Evolutionary conservation across 768 basidiomycete genomes (phyloP).

Genomic region (Zangia roseola): DNA sequence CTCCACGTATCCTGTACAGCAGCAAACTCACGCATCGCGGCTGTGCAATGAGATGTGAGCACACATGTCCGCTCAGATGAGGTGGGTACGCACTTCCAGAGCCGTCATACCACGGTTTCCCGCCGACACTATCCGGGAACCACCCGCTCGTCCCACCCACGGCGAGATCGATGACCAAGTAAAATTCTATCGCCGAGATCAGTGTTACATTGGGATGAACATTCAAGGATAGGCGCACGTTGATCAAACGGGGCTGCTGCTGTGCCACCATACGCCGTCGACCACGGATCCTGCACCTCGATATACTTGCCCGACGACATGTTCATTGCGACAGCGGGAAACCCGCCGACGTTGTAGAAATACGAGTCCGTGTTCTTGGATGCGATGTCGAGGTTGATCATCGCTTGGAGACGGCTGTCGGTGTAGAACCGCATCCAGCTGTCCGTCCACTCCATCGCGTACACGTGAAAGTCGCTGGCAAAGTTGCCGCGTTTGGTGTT

Average conservation of each 20-base stretch:
- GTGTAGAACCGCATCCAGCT: slow-evolving; percentile 54
- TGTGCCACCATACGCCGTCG: slow-evolving; percentile 37
- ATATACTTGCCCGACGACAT: slow-evolving; percentile 36
- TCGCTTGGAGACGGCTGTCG: slow-evolving; percentile 49
- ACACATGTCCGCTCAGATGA: slow-evolving; percentile 6
- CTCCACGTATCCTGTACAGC: slow-evolving; percentile 62
- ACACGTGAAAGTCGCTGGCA: slow-evolving; percentile 51
- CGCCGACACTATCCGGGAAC: slow-evolving; percentile 50
- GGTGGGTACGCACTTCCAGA: slow-evolving; percentile 42
- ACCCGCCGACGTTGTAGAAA: slow-evolving; percentile 53
- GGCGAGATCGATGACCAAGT: slow-evolving; percentile 76
- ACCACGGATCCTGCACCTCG: slow-evolving; percentile 50
- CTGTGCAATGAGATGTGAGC: slow-evolving; percentile 13
- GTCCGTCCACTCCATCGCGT: slow-evolving; percentile 59
- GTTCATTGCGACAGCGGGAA: slow-evolving; percentile 50
- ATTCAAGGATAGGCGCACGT: slow-evolving; percentile 25
- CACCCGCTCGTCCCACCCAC: slow-evolving; percentile 76
- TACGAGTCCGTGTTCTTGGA: slow-evolving; percentile 41
- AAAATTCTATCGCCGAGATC: slow-evolving; percentile 54
- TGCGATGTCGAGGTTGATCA: slow-evolving; percentile 50
- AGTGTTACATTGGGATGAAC: slow-evolving; percentile 9
- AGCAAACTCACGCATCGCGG: slow-evolving; percentile 75
- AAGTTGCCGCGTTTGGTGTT: slow-evolving; percentile 42
- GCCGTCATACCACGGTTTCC: slow-evolving; percentile 59
- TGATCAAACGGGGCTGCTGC: slow-evolving; percentile 45